A percentile compares a stretch with the other conserved stretches of the same genome.
Evolutionary conservation across 192 early-diverging fungal species (phyloP).

Genomic region (Chytriomyces sp.): DNA sequence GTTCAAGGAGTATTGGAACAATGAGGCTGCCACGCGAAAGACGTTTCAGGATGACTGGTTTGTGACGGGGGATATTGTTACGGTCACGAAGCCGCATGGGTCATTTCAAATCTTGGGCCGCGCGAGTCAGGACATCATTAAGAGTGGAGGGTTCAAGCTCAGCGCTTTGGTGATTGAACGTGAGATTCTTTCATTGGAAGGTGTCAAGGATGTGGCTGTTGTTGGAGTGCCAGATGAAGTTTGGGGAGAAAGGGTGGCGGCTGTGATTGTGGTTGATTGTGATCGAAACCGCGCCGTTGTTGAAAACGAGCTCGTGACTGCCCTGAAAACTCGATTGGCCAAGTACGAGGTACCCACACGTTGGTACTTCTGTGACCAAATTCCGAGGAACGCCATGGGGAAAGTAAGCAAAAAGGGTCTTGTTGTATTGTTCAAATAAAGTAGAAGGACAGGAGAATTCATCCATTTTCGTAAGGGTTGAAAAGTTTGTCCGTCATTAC

Average conservation of each 20-base stretch:
- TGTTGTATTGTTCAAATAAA: conserved; percentile 46
- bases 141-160: conserved; percentile 87
- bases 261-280: conserved; percentile 47
- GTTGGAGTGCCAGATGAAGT: conserved; percentile 72
- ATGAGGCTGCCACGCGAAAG: conserved; percentile 69
- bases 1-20: conserved; percentile 78
- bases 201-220: conserved; percentile 70
- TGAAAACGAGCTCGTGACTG: conserved; percentile 43
- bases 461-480: no score
- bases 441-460: no score
- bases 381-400: conserved; percentile 87
- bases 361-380: conserved; percentile 48
- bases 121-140: conserved; percentile 82
- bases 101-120: conserved; percentile 78
- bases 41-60: conserved; percentile 74
- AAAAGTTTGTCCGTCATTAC: no score
- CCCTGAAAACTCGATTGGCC: conserved; percentile 66
- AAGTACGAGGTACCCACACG: conserved; percentile 75
- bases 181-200: conserved; percentile 54
- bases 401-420: conserved; percentile 87
- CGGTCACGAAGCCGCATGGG: conserved; percentile 41
- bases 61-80: conserved; percentile 78
- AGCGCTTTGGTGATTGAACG: conserved; percentile 84
- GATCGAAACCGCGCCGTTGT: conserved; percentile 15
- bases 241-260: conserved; percentile 78